Percentiles rank a stretch among this genome's conserved stretches.
Evolutionary conservation across 306 rosid genomes (phyloP).

Genomic region (Quercus bicolor): DNA sequence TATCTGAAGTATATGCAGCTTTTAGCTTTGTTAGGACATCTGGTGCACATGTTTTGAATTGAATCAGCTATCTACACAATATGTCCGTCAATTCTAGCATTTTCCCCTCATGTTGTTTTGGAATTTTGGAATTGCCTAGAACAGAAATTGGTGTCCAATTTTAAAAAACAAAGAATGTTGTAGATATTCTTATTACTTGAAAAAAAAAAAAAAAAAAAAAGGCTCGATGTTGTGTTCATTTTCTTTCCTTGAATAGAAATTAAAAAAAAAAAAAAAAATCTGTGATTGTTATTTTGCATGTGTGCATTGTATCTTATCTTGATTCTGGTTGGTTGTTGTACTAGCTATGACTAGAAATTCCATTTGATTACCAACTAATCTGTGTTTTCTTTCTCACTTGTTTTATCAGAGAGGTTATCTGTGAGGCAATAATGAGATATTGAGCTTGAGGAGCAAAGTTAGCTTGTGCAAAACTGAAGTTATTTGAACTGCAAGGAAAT

Average conservation of each 20-base stretch:
- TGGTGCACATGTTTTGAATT: constrained; percentile 8
- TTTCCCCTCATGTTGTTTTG: not conserved
- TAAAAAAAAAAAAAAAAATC: not conserved
- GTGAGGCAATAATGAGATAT: constrained; percentile 33
- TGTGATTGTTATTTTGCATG: not conserved
- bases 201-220: not conserved
- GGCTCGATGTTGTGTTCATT: not conserved
- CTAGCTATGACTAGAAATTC: not conserved
- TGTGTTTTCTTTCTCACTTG: constrained; percentile 4
- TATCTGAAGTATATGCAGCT: constrained; percentile 5
- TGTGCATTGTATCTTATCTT: not conserved
- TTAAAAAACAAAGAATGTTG: too few species aligned
- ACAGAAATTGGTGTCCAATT: not conserved
- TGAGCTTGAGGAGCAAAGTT: constrained; percentile 20
- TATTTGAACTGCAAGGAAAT: not conserved
- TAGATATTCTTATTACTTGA: too few species aligned
- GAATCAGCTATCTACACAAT: too few species aligned
- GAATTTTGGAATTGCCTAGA: not conserved
- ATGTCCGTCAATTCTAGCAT: not conserved
- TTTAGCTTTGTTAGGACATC: not conserved
- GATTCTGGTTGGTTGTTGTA: not conserved
- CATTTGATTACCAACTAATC: constrained; percentile 19
- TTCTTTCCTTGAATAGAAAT: not conserved
- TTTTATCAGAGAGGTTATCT: constrained; percentile 70
- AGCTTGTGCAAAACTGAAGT: not conserved